These are phyloP conservation scores for Calonectria fujianensis DNA, from an alignment of 2,329 filamentous ascomycete genomes.

Conservation along the genomic window DNA sequence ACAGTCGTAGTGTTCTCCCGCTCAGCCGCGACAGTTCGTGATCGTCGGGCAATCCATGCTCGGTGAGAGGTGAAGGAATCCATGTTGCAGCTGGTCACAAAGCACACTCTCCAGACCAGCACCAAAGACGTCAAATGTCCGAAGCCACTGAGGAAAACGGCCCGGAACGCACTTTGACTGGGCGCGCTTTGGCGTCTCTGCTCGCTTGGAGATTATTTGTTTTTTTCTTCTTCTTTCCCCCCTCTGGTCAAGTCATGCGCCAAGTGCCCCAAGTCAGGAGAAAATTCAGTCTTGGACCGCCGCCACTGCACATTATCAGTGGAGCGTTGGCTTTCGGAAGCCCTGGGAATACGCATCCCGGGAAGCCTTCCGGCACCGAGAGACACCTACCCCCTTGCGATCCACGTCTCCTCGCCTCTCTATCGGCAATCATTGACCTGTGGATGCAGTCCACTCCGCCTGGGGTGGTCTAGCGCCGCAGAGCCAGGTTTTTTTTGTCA, in stretches of 20 bases:
- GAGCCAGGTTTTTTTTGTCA: constrained; percentile 6
- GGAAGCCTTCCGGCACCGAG: constrained; percentile 20
- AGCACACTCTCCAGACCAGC: not conserved
- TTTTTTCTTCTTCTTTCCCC: constrained; percentile 10
- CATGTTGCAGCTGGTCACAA: constrained; percentile 6
- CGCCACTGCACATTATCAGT: constrained; percentile 33
- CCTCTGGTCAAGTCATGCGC: constrained; percentile 12
- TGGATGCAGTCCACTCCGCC: constrained; percentile 20
- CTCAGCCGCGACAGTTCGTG: constrained; percentile 51
- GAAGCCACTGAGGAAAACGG: constrained; percentile 16
- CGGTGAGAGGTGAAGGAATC: constrained; percentile 12
- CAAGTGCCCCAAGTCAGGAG: constrained; percentile 14
- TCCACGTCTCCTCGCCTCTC: constrained; percentile 25
- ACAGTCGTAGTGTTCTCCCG: constrained; percentile 43
- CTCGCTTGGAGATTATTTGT: not conserved
- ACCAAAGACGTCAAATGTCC: constrained; percentile 28
- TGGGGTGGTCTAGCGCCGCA: constrained; percentile 20
- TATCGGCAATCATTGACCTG: constrained; percentile 28
- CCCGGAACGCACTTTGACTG: not conserved
- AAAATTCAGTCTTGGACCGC: constrained; percentile 19
- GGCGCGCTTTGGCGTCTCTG: not conserved
- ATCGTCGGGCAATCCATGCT: constrained; percentile 24
- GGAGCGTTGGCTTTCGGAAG: constrained; percentile 34
- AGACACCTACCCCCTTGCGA: constrained; percentile 10
- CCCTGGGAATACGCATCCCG: constrained; percentile 17